Percentiles rank a stretch among this genome's conserved stretches.
Conservation (phyloP, 1,284 basidiomycete species). For the Ceratobasidium sp. region DNA sequence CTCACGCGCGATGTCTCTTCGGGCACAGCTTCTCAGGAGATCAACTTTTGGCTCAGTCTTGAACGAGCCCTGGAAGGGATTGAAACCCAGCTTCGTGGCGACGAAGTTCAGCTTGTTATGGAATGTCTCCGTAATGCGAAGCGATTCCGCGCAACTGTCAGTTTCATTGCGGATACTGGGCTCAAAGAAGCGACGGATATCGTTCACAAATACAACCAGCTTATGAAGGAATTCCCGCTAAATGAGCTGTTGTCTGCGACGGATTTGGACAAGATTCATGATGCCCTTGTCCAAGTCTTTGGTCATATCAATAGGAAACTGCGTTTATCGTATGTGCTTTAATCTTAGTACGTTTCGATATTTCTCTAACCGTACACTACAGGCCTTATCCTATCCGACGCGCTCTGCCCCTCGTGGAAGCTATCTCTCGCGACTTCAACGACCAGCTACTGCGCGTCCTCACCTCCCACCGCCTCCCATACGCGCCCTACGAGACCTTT, state of each 20-base stretch:
- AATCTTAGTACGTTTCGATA: neutral
- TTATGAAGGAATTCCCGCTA: conserved; percentile 99
- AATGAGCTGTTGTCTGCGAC: conserved; percentile 97
- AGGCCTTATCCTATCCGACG: conserved; percentile 93
- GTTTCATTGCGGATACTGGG: conserved; percentile 97
- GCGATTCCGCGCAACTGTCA: conserved; percentile 96
- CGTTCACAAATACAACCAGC: conserved; percentile 95
- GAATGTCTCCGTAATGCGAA: conserved; percentile 96
- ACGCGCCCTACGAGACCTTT: conserved; percentile 94
- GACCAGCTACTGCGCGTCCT: conserved; percentile 94
- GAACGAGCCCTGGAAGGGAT: conserved; percentile 94
- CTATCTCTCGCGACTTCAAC: conserved; percentile 97
- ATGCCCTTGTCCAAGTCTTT: conserved; percentile 89
- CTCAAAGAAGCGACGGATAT: conserved; percentile 92
- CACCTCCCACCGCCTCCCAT: conserved; percentile 89
- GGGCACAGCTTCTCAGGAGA: conserved; percentile 97
- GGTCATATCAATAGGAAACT: conserved; percentile 96
- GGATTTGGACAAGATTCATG: conserved; percentile 94
- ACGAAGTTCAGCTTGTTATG: conserved; percentile 94
- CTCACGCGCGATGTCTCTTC: conserved; percentile 92
- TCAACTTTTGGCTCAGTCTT: conserved; percentile 98
- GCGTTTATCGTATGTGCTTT: conserved; percentile 72
- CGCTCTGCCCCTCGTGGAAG: conserved; percentile 95
- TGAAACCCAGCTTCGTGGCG: conserved; percentile 90
- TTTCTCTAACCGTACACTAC: conserved; percentile 13